Base-by-base conservation (phyloP, 108 stramenopile genomes). In the Nannochloropsis salina region DNA sequence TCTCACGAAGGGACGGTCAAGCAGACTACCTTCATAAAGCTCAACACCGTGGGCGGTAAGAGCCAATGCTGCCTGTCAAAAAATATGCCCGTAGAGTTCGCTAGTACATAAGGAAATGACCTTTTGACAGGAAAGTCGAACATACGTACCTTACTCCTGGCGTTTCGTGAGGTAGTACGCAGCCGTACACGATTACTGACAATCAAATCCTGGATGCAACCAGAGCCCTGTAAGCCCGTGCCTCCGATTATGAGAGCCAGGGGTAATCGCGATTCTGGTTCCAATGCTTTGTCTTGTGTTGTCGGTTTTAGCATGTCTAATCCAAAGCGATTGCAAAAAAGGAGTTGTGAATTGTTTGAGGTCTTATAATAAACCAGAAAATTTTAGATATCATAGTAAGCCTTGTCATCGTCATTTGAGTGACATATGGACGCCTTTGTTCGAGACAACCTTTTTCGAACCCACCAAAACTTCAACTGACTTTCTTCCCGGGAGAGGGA, bases 151-250 rank as follows among this genome's bases (percentile, higher is more conserved):
- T 74, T 74, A n/a, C 61, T 74, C 8, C 61, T 74, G 2, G 61
- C 61, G 61, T 74, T 74, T n/a, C 61, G 61, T n/a, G 61, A n/a
- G 61, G n/a, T 74, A n/a, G 61, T 74, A n/a, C 61, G 61, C 61
- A 74, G 4, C 20, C 61, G 61, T 15, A 74, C 1, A n/a, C 61
- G 61, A 74, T n/a, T n/a, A 74, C 61, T 74, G 61, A 15, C n/a
- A 4, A 15, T 15, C 8, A 74, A 74, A 74, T 74, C 61, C 61
- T 74, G 61, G 61, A 74, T 15, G 61, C 61, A 74, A n/a, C 61
- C 61, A 74, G 61, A 15, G 15, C 61, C 61, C 61, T 74, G 61
- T 4, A 74, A n/a, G 61, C 61, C 61, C 8, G 61, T 74, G 15
- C 61, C 61, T 4, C 61, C 61, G n/a, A 74, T 8, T n/a, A 74